Conservation (phyloP, 2,329 filamentous ascomycete species). For the Botryosphaeria dothidea region DNA sequence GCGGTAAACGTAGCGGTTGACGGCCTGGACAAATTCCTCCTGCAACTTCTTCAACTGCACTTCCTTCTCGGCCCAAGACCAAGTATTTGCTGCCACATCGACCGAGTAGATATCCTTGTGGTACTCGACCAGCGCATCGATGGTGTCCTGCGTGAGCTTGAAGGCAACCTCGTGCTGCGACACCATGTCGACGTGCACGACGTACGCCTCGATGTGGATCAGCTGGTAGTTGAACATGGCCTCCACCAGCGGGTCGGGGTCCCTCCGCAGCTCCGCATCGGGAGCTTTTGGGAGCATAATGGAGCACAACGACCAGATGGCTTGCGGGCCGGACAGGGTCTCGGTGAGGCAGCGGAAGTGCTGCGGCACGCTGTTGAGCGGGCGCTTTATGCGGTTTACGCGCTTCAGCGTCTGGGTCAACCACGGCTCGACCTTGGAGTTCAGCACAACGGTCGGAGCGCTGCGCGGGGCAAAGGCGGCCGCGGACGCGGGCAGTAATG, state of each 20-base stretch:
- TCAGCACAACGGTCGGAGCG: slow-evolving; percentile 91
- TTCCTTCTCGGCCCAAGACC: slow-evolving; percentile 96
- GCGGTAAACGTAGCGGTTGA: slow-evolving; percentile 96
- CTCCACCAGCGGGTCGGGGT: slow-evolving; percentile 80
- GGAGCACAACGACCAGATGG: slow-evolving; percentile 92
- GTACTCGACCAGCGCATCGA: slow-evolving; percentile 89
- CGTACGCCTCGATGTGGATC: slow-evolving; percentile 92
- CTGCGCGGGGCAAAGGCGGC: slow-evolving; percentile 94
- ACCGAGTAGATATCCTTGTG: slow-evolving; percentile 95
- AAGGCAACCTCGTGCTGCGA: slow-evolving; percentile 95
- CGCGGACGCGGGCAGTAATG: slow-evolving; percentile 91
- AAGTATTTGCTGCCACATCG: slow-evolving; percentile 84
- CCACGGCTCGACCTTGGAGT: slow-evolving; percentile 92
- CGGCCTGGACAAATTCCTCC: slow-evolving; percentile 91
- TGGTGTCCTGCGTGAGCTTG: slow-evolving; percentile 94
- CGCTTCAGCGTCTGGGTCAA: slow-evolving; percentile 94
- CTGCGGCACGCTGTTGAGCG: slow-evolving; percentile 93
- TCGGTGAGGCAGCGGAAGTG: slow-evolving; percentile 95
- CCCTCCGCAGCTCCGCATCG: slow-evolving; percentile 78
- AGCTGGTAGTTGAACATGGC: slow-evolving; percentile 91
- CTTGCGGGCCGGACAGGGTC: slow-evolving; percentile 83
- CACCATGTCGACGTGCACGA: slow-evolving; percentile 99
- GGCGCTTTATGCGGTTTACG: slow-evolving; percentile 94
- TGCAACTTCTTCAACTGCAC: slow-evolving; percentile 95
- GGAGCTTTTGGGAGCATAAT: slow-evolving; percentile 90